Base-by-base conservation (phyloP, 2,329 filamentous ascomycete genomes). In the Monilinia fructicola region DNA sequence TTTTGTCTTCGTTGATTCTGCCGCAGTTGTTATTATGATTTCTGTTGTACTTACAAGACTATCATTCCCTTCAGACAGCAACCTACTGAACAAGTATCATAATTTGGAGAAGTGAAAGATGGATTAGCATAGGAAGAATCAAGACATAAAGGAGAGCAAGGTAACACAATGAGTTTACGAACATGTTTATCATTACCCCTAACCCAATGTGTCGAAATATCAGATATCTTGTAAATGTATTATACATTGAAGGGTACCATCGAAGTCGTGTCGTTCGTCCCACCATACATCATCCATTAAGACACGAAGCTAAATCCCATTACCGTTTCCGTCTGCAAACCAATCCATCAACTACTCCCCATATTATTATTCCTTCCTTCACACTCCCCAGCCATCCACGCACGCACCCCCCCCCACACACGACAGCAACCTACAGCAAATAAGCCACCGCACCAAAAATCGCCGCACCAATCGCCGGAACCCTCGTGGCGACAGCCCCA, bases 211-310 rank as follows among this genome's bases (percentile, higher is more conserved):
- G 26, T 38, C 38, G 48, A 18, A 7, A 38, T 23, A 60, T 10
- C 21, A 38, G 11, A 38, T 26, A 60, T 26, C 18, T 60, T n/a
- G n/a, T 26, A 38, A 26, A 50, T 14, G 58, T 50, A 60, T 48
- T 21, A 11, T 38, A 38, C 28, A 60, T 50, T 21, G 42, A 38
- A 60, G 38, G 38, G n/a, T 50, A 38, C 48, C 12, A 50, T 50
- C 46, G 7, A 40, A 38, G 31, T 50, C 44, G n/a, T 60, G 9
- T 26, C 9, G 44, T 12, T 14, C 44, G 26, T 60, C 21, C 44
- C 44, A 26, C 28, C n/a, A 35, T 52, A 52, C 44, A 38, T 16
- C 28, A 60, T 26, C n/a, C 42, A 60, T 60, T 50, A 60, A 38
- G 44, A 60, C 44, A 50, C 44, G 12, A 60, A 23, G 7, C 28